These are phyloP conservation scores for Coemansia sp. DNA, from an alignment of 192 early-diverging fungal genomes.

Conservation along the genomic window DNA sequence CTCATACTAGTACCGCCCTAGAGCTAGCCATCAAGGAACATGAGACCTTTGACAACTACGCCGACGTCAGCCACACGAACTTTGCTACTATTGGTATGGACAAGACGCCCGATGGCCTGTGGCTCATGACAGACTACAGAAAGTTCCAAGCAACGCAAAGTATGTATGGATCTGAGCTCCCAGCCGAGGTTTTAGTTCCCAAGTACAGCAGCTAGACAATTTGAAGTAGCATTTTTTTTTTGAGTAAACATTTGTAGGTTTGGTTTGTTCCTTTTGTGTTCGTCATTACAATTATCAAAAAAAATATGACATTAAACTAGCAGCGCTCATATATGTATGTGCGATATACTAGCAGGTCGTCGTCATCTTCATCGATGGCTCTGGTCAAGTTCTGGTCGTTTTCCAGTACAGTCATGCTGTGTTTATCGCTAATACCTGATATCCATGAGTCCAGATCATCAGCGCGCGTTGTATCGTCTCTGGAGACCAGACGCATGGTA, in stretches of 20 bases:
- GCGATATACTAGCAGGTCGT: constrained; percentile 10
- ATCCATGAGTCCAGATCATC: constrained; percentile 20
- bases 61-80: background rate
- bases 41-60: background rate
- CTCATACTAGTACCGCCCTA: constrained; percentile 8
- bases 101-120: constrained; percentile 19
- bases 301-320: background rate
- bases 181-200: constrained; percentile 7
- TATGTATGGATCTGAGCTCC: background rate
- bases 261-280: background rate
- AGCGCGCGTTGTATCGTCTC: constrained; percentile 10
- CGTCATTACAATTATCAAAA: background rate
- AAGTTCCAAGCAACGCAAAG: constrained; percentile 19
- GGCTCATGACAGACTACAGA: constrained; percentile 14
- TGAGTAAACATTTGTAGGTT: background rate
- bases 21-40: constrained; percentile 14
- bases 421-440: background rate
- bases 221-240: background rate
- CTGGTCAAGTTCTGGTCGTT: background rate
- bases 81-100: background rate
- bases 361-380: constrained; percentile 1
- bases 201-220: constrained; percentile 4
- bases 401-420: background rate
- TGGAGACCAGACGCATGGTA: constrained; percentile 7
- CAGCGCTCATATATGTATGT: constrained; percentile 27